A percentile compares a stretch with the other conserved stretches of the same genome.
Conservation (phyloP, 2,329 filamentous ascomycete species). For the Penicillium brevicompactum region DNA sequence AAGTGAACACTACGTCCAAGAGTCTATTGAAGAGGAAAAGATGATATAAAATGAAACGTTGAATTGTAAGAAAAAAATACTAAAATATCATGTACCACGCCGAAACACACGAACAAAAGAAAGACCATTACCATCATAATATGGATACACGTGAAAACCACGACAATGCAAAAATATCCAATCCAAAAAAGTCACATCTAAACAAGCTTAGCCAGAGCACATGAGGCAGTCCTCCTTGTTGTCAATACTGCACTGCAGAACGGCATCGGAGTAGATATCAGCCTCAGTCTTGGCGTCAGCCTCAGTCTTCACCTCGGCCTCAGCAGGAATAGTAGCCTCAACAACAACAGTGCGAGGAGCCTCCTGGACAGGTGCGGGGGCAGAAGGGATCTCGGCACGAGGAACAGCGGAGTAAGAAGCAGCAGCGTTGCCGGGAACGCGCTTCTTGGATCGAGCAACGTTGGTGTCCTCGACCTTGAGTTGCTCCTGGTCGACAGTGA, state of each 20-base stretch:
- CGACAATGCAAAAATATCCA: conserved; percentile 13
- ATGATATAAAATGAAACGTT: background rate
- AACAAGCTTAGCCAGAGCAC: conserved; percentile 78
- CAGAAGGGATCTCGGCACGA: conserved; percentile 57
- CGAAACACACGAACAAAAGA: conserved; percentile 18
- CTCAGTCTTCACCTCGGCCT: conserved; percentile 62
- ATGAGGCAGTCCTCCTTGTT: conserved; percentile 94
- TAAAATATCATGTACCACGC: conserved; percentile 15
- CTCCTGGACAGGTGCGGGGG: conserved; percentile 14
- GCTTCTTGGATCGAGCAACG: conserved; percentile 72
- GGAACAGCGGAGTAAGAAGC: conserved; percentile 64
- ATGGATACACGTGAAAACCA: conserved; percentile 28
- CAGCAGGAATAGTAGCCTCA: conserved; percentile 58
- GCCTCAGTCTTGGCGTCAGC: conserved; percentile 67
- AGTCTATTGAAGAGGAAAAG: background rate
- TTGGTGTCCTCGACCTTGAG: conserved; percentile 85
- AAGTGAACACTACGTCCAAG: no score
- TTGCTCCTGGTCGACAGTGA: conserved; percentile 96
- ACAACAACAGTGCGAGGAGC: conserved; percentile 57
- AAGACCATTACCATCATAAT: conserved; percentile 37
- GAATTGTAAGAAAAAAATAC: conserved; percentile 12
- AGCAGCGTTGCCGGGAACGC: conserved; percentile 60
- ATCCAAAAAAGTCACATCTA: conserved; percentile 13
- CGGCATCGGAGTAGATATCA: conserved; percentile 94
- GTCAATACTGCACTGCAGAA: conserved; percentile 92